Evolutionary conservation across 805 yeast genomes (phyloP).

Genomic region (Lipomyces oligophaga): DNA sequence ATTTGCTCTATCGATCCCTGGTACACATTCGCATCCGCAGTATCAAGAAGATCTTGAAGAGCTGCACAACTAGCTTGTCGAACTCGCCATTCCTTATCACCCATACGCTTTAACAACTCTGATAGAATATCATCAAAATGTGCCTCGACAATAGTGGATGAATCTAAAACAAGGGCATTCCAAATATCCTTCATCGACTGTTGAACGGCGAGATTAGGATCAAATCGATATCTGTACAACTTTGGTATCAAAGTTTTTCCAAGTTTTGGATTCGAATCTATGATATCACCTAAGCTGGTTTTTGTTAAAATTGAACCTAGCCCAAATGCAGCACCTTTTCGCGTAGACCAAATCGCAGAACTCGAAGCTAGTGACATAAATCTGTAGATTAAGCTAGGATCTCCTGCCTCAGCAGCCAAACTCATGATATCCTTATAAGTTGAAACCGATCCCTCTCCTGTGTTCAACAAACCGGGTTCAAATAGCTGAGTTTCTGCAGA

Average conservation of each 20-base stretch:
- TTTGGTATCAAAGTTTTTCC: constrained; percentile 70
- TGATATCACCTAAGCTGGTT: constrained; percentile 61
- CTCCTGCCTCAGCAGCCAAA: constrained; percentile 92
- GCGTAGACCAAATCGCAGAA: constrained; percentile 85
- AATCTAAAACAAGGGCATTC: constrained; percentile 60
- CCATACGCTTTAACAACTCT: constrained; percentile 66
- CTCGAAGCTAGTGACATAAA: constrained; percentile 89
- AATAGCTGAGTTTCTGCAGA: constrained; percentile 78
- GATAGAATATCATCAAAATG: constrained; percentile 57
- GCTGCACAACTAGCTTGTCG: constrained; percentile 59
- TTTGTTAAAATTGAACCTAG: constrained; percentile 80
- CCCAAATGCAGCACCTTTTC: constrained; percentile 93
- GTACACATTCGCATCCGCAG: constrained; percentile 41
- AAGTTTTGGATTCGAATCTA: constrained; percentile 51
- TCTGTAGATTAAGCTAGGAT: constrained; percentile 87
- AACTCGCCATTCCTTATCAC: constrained; percentile 85
- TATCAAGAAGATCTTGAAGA: constrained; percentile 55
- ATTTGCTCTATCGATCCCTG: constrained; percentile 56
- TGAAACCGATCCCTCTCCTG: constrained; percentile 73
- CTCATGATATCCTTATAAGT: constrained; percentile 79
- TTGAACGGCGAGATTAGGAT: constrained; percentile 72
- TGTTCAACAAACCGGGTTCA: constrained; percentile 73
- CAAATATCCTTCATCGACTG: constrained; percentile 86
- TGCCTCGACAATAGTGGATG: constrained; percentile 50
- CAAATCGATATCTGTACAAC: constrained; percentile 77